Evolutionary conservation across 208 protist species (phyloP).

Genomic region (Trypanosomatidae sp.): DNA sequence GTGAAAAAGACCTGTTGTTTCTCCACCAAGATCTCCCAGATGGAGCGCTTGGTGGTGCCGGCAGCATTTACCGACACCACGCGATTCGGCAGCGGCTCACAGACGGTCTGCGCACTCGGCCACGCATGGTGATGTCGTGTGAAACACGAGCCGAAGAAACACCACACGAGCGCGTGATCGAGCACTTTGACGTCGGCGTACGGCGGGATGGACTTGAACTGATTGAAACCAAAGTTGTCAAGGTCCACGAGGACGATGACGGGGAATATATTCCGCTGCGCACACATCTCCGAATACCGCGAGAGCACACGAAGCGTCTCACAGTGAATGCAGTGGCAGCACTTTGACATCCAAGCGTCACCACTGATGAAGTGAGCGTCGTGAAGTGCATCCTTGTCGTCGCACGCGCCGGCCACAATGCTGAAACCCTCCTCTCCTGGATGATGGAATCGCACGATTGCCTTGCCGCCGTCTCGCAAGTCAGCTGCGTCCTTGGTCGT

Average conservation of each 20-base stretch:
- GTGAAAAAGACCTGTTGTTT: conserved; percentile 43
- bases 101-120: conserved; percentile 64
- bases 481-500: not conserved
- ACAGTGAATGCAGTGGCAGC: conserved; percentile 80
- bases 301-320: conserved; percentile 58
- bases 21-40: conserved; percentile 21
- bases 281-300: conserved; percentile 23
- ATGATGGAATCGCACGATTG: conserved; percentile 45
- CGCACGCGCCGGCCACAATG: conserved; percentile 56
- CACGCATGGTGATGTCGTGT: conserved; percentile 63
- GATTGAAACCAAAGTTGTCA: conserved; percentile 90
- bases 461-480: not conserved
- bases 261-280: not conserved
- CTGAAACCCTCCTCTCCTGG: conserved; percentile 67
- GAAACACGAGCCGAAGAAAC: conserved; percentile 90
- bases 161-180: conserved; percentile 75
- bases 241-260: conserved; percentile 84
- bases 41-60: conserved; percentile 6
- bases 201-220: conserved; percentile 74
- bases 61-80: not conserved
- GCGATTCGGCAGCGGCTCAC: conserved; percentile 17
- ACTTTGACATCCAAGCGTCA: conserved; percentile 66
- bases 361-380: conserved; percentile 66
- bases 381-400: conserved; percentile 35
- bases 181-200: conserved; percentile 28